phyloP scores from a whole-genome alignment of 257 asterid species.

The Nicotiana tomentosiformis region DNA sequence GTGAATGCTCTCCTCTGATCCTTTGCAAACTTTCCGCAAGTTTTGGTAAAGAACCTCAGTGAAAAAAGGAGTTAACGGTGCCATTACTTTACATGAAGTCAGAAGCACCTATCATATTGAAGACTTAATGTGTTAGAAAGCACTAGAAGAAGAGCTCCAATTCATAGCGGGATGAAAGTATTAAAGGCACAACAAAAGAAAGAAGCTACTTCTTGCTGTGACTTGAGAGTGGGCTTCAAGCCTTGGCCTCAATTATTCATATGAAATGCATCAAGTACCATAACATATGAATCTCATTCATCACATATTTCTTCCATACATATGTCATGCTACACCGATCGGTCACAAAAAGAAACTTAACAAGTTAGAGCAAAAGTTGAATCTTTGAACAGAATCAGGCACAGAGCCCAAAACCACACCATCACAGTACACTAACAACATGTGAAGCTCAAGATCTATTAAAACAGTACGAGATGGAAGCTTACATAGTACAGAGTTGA shows the following conservation, averaged over 20 bases:
- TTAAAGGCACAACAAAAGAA: constrained; percentile 7
- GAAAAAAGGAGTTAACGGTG: constrained; percentile 96
- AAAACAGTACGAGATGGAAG: constrained; percentile 1
- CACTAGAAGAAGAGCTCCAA: background rate
- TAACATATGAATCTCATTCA: background rate
- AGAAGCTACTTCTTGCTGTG: background rate
- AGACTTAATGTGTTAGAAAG: background rate
- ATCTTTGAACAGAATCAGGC: background rate
- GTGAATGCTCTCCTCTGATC: constrained; percentile 88
- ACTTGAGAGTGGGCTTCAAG: constrained; percentile 1
- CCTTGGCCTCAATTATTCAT: background rate
- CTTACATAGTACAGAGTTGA: constrained; percentile 80
- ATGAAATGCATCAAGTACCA: background rate
- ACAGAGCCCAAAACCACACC: background rate
- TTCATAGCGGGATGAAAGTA: background rate
- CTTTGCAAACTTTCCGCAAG: constrained; percentile 56
- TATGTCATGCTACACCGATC: background rate
- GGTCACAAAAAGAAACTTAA: background rate
- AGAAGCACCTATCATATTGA: constrained; percentile 44
- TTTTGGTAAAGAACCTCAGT: constrained; percentile 91
- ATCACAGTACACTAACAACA: background rate
- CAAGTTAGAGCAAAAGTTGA: background rate
- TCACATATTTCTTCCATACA: background rate
- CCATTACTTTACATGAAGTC: constrained; percentile 94
- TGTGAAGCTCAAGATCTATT: background rate